Evolutionary conservation across 768 basidiomycete genomes (phyloP).

Genomic region (Lactarius tabidus): DNA sequence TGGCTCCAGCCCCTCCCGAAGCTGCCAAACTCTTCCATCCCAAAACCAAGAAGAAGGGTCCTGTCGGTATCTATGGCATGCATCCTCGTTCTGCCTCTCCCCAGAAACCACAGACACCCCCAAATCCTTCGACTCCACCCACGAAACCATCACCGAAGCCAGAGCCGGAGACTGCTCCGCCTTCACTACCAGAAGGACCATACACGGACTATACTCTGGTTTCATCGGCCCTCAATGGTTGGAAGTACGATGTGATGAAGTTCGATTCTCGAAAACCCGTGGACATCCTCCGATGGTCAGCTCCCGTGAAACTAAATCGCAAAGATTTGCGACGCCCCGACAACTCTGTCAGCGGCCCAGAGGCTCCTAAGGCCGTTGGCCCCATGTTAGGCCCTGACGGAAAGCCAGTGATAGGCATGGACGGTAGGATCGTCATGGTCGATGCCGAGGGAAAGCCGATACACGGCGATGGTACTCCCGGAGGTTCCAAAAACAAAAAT

Average conservation of each 20-base stretch:
- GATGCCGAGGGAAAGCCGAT: conserved; percentile 75
- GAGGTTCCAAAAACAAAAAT: conserved; percentile 42
- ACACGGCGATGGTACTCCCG: conserved; percentile 37
- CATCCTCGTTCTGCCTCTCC: conserved; percentile 16
- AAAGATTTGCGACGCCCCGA: conserved; percentile 67
- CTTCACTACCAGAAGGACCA: conserved; percentile 54
- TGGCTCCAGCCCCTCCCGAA: conserved; percentile 21
- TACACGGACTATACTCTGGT: conserved; percentile 76
- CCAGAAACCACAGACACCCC: conserved; percentile 15
- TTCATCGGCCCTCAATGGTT: conserved; percentile 75
- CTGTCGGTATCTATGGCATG: conserved; percentile 16
- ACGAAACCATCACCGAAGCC: conserved; percentile 22
- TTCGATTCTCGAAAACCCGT: conserved; percentile 73
- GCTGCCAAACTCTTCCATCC: conserved; percentile 26
- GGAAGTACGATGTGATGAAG: conserved; percentile 93
- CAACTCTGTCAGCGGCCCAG: conserved; percentile 32
- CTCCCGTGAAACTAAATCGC: conserved; percentile 82
- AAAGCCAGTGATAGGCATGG: conserved; percentile 73
- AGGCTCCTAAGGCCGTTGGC: conserved; percentile 47
- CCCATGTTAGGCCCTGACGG: conserved; percentile 82
- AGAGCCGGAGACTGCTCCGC: neutral
- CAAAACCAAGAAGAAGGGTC: conserved; percentile 23
- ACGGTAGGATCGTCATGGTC: conserved; percentile 77
- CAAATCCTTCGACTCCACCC: conserved; percentile 19
- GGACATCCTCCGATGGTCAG: conserved; percentile 63